Conservation (phyloP, 148 eudicot species). For the Agrostemma githago region DNA sequence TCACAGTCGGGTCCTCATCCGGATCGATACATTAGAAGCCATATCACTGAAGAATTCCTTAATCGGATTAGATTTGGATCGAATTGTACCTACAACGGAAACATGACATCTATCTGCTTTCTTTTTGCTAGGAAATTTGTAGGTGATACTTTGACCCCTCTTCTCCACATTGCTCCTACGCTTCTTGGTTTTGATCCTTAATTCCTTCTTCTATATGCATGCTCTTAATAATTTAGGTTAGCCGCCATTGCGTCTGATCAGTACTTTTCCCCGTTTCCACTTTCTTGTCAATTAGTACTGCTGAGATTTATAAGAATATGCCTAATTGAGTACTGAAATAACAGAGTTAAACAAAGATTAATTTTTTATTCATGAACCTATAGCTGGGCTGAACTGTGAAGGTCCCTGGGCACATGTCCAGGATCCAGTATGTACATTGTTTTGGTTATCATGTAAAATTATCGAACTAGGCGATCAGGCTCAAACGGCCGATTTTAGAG, state of each 20-base stretch:
- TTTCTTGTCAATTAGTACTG: too few species aligned
- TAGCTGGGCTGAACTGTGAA: too few species aligned
- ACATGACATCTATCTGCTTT: constrained; percentile 38
- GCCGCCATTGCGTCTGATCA: too few species aligned
- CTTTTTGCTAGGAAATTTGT: constrained; percentile 69
- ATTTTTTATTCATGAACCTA: too few species aligned
- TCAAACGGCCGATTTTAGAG: too few species aligned
- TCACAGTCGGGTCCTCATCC: constrained; percentile 55
- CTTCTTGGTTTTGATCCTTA: constrained; percentile 43
- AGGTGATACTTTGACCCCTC: constrained; percentile 34
- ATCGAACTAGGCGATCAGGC: too few species aligned
- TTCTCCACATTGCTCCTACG: constrained; percentile 40
- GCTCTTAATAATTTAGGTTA: neutral
- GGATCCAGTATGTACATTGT: neutral
- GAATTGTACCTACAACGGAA: constrained; percentile 43
- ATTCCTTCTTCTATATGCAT: neutral
- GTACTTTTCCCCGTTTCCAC: too few species aligned
- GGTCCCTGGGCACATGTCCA: too few species aligned
- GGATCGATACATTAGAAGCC: constrained; percentile 26
- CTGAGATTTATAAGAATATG: too few species aligned
- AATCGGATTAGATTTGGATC: constrained; percentile 36
- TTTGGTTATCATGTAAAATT: neutral
- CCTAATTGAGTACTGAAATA: too few species aligned
- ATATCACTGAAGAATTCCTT: constrained; percentile 46
- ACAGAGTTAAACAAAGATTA: too few species aligned